phyloP scores from a whole-genome alignment of 1,284 basidiomycete species.

The Cystobasidium pallidum region DNA sequence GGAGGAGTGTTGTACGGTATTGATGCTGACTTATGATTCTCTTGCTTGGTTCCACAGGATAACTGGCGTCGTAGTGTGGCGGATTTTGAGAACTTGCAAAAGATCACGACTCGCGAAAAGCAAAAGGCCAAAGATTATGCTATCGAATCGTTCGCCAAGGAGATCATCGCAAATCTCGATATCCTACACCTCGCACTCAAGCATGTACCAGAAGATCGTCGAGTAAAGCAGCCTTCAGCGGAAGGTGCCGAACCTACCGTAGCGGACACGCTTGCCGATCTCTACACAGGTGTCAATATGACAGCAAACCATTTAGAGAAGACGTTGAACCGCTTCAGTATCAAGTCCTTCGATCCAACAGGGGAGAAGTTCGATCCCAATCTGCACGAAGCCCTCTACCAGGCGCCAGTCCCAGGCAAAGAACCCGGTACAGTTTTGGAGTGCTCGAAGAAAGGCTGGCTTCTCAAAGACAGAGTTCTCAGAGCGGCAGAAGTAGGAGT shows the following conservation, averaged over 20 bases:
- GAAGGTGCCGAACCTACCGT: constrained; percentile 56
- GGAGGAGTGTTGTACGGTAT: no score
- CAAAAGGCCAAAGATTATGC: constrained; percentile 90
- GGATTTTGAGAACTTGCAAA: constrained; percentile 92
- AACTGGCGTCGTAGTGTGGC: constrained; percentile 59
- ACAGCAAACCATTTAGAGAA: constrained; percentile 87
- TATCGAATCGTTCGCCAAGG: constrained; percentile 83
- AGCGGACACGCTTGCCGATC: constrained; percentile 66
- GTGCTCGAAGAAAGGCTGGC: constrained; percentile 73
- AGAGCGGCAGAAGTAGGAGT: constrained; percentile 97
- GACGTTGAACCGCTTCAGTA: constrained; percentile 86
- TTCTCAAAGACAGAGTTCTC: constrained; percentile 86
- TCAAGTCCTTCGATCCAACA: constrained; percentile 86
- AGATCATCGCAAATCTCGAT: constrained; percentile 89
- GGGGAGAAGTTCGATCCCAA: constrained; percentile 95
- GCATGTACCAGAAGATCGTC: constrained; percentile 70
- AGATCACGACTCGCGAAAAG: constrained; percentile 86
- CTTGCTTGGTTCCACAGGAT: constrained; percentile 17
- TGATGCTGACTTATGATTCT: no score
- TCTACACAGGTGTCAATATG: constrained; percentile 85
- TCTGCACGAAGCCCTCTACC: constrained; percentile 90
- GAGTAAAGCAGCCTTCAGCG: constrained; percentile 52
- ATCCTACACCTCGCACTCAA: constrained; percentile 82
- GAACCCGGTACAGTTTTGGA: constrained; percentile 88
- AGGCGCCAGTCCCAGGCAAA: constrained; percentile 83